These are phyloP conservation scores for Arachnopeziza araneosa DNA, from an alignment of 2,329 filamentous ascomycete genomes.

Conservation along the genomic window DNA sequence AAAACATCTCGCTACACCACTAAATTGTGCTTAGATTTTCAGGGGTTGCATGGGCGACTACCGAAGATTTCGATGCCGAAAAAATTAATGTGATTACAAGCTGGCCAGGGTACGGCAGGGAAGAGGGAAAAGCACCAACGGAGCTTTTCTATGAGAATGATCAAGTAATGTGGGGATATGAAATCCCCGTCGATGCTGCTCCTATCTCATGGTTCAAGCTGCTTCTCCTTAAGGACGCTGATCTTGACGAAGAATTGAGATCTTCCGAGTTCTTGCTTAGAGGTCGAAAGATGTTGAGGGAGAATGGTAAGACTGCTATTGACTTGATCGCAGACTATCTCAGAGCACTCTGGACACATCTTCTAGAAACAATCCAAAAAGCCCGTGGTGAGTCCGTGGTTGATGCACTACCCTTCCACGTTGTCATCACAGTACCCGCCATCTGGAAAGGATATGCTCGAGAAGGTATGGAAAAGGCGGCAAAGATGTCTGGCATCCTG, in stretches of 20 bases:
- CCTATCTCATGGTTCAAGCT: slow-evolving; percentile 4
- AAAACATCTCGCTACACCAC: too few species aligned
- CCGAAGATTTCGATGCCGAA: background rate
- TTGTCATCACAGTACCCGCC: slow-evolving; percentile 6
- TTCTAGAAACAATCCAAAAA: background rate
- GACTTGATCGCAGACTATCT: slow-evolving; percentile 6
- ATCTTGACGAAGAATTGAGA: slow-evolving; percentile 1
- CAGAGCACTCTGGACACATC: background rate
- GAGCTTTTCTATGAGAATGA: slow-evolving; percentile 1
- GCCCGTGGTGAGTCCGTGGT: background rate
- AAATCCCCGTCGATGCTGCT: background rate
- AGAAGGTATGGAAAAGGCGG: slow-evolving; percentile 1
- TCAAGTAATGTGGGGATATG: slow-evolving; percentile 2
- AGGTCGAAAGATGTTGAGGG: background rate
- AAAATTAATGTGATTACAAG: background rate
- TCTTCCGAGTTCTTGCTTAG: background rate
- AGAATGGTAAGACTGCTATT: background rate
- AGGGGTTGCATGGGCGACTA: slow-evolving; percentile 1
- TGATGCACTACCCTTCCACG: slow-evolving; percentile 1
- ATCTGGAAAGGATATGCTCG: slow-evolving; percentile 6
- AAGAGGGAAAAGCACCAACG: background rate
- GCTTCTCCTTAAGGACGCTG: slow-evolving; percentile 1
- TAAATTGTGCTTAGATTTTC: background rate
- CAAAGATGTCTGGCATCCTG: background rate
- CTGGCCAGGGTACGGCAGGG: background rate